Percentiles rank a stretch among this genome's conserved stretches.
Evolutionary conservation across 352 stramenopile genomes (phyloP).

Genomic region (Heterotrichella gracilis): DNA sequence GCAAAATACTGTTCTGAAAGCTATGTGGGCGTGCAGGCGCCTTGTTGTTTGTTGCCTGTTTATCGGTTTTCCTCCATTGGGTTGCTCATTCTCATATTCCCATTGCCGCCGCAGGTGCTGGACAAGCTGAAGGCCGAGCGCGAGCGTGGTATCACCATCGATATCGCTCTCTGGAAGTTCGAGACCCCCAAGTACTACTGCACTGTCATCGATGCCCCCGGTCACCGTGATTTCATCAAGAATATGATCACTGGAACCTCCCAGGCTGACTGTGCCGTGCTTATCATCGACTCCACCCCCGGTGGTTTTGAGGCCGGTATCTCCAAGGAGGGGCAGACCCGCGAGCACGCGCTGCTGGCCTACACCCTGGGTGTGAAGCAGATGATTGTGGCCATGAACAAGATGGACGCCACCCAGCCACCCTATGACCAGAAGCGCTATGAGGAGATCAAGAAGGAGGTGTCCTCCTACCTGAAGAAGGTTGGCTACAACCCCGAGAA

Average conservation of each 20-base stretch:
- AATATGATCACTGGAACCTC: conserved; percentile 96
- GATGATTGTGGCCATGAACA: conserved; percentile 87
- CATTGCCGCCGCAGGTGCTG: no score
- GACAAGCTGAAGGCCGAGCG: conserved; percentile 90
- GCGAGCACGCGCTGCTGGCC: conserved; percentile 67
- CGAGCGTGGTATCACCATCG: conserved; percentile 83
- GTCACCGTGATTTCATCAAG: conserved; percentile 93
- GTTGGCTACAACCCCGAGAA: conserved; percentile 73
- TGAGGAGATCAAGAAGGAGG: conserved; percentile 58
- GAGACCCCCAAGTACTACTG: conserved; percentile 72
- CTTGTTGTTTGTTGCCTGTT: no score
- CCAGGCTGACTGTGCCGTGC: conserved; percentile 76
- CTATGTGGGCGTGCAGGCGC: no score
- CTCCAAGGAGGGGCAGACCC: conserved; percentile 62
- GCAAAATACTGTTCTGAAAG: no score
- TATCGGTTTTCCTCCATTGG: no score
- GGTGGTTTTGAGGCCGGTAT: conserved; percentile 72
- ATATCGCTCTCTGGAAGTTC: conserved; percentile 87
- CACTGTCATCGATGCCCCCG: conserved; percentile 85
- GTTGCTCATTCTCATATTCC: no score
- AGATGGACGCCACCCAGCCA: conserved; percentile 78
- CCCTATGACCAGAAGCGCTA: conserved; percentile 63
- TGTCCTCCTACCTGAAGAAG: conserved; percentile 59
- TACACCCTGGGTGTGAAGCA: conserved; percentile 85
- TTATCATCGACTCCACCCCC: conserved; percentile 56